These are phyloP conservation scores for Fusarium clavum DNA, from an alignment of 2,329 filamentous ascomycete species.

Conservation along the genomic window DNA sequence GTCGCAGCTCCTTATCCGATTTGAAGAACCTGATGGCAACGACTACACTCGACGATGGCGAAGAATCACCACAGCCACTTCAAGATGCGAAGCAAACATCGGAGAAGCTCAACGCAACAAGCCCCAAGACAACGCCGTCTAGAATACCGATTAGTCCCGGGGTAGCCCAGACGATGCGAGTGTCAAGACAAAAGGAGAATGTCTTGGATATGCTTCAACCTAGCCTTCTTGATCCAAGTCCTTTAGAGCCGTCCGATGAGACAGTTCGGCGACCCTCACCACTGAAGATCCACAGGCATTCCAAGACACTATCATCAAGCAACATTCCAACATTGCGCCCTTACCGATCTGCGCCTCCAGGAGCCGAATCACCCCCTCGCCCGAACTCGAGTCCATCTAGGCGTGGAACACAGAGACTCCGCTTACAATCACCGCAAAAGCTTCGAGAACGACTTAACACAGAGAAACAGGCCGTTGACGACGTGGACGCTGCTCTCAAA, in stretches of 20 bases:
- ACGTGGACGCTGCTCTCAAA: slow-evolving; percentile 76
- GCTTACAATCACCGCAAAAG: slow-evolving; percentile 78
- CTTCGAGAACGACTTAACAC: slow-evolving; percentile 86
- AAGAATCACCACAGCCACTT: slow-evolving; percentile 59
- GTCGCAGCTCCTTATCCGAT: slow-evolving; percentile 92
- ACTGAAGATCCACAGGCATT: slow-evolving; percentile 52
- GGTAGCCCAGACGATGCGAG: slow-evolving; percentile 53
- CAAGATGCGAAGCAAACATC: slow-evolving; percentile 66
- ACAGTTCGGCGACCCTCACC: slow-evolving; percentile 39
- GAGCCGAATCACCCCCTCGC: slow-evolving; percentile 41
- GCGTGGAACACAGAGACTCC: slow-evolving; percentile 63
- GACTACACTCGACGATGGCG: slow-evolving; percentile 60
- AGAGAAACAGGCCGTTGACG: slow-evolving; percentile 79
- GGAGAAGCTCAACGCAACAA: slow-evolving; percentile 65
- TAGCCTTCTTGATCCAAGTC: slow-evolving; percentile 25
- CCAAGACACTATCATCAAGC: slow-evolving; percentile 64
- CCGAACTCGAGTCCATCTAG: slow-evolving; percentile 48
- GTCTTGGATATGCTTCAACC: slow-evolving; percentile 41
- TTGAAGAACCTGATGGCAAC: slow-evolving; percentile 76
- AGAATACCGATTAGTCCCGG: slow-evolving; percentile 65
- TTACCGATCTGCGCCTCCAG: slow-evolving; percentile 46
- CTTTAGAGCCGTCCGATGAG: slow-evolving; percentile 32
- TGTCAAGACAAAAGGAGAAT: slow-evolving; percentile 61
- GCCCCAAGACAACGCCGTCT: slow-evolving; percentile 57
- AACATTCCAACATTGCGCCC: slow-evolving; percentile 66